Percentiles rank a stretch among this genome's conserved stretches.
Conservation (phyloP, 176 grass and related monocot genomes). For the barley (Hordeum vulgare) region DNA sequence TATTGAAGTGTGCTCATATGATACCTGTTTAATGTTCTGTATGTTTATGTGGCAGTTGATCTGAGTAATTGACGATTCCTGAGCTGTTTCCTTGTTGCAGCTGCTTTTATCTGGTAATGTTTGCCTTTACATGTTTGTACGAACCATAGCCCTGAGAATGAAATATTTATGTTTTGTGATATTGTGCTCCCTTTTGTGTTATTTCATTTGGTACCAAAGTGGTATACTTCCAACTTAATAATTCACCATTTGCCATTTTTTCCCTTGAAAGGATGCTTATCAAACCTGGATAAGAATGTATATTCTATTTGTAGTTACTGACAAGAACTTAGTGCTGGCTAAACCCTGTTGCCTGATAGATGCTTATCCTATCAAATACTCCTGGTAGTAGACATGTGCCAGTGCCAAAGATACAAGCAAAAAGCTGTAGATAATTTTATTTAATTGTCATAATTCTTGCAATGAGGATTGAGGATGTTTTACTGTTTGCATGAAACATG, state of each 20-base stretch:
- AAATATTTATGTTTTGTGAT: constrained; percentile 31
- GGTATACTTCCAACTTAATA: neutral
- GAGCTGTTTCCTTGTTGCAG: constrained; percentile 59
- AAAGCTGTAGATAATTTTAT: neutral
- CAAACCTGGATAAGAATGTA: neutral
- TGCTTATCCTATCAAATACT: neutral
- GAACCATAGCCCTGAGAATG: constrained; percentile 20
- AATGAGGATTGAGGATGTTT: neutral
- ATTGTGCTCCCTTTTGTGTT: neutral
- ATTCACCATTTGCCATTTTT: neutral
- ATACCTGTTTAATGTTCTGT: constrained; percentile 49
- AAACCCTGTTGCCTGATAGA: neutral
- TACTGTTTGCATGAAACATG: neutral
- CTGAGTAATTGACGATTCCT: constrained; percentile 49
- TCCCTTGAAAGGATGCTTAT: neutral
- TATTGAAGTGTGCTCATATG: constrained; percentile 53
- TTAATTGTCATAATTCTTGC: neutral
- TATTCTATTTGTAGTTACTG: neutral
- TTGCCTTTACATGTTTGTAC: constrained; percentile 46
- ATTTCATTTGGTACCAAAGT: neutral
- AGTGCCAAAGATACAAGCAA: neutral
- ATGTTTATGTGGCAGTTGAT: constrained; percentile 66
- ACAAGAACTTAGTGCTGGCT: neutral
- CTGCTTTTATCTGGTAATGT: constrained; percentile 57
- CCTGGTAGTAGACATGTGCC: neutral